Conservation (phyloP, 2,329 filamentous ascomycete species). For the Byssothecium circinans region DNA sequence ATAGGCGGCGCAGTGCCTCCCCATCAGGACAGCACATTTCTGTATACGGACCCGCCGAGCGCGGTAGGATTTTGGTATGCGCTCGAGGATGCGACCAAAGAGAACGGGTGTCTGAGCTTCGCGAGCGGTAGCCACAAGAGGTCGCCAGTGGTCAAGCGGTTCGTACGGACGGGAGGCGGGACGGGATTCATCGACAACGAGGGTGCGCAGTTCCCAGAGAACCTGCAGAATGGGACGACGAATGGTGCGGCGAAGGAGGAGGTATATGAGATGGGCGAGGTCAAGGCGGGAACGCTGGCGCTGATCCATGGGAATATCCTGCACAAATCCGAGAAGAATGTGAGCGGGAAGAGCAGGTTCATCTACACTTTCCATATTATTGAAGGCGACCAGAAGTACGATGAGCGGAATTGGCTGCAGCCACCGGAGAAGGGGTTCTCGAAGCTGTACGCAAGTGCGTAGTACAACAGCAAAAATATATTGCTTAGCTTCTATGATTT, state of each 20-base stretch:
- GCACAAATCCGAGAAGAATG: slow-evolving; percentile 95
- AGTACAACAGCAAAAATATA: background rate
- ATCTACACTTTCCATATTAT: slow-evolving; percentile 99
- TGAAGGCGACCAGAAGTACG: slow-evolving; percentile 78
- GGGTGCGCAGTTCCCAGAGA: slow-evolving; percentile 63
- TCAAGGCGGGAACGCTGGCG: slow-evolving; percentile 87
- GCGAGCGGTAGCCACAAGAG: slow-evolving; percentile 78
- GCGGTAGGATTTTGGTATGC: slow-evolving; percentile 98
- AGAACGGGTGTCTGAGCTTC: slow-evolving; percentile 90
- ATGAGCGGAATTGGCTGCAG: slow-evolving; percentile 90
- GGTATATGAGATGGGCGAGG: slow-evolving; percentile 77
- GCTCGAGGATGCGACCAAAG: slow-evolving; percentile 81
- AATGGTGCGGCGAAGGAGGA: slow-evolving; percentile 46
- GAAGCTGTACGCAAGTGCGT: slow-evolving; percentile 52
- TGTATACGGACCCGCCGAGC: slow-evolving; percentile 85
- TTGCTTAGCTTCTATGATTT: slow-evolving; percentile 35
- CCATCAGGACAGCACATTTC: slow-evolving; percentile 89
- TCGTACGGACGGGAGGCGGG: slow-evolving; percentile 64
- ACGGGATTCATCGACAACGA: slow-evolving; percentile 63
- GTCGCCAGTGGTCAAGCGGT: slow-evolving; percentile 69
- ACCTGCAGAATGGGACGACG: slow-evolving; percentile 40
- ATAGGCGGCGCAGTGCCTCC: slow-evolving; percentile 89
- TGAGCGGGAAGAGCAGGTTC: slow-evolving; percentile 80
- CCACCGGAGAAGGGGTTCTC: slow-evolving; percentile 80
- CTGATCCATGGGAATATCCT: slow-evolving; percentile 93